Evolutionary conservation across 805 yeast genomes (phyloP), one percentile per base, ranked within the genome.

Genomic region (Diddensiella transvaalensis): DNA sequence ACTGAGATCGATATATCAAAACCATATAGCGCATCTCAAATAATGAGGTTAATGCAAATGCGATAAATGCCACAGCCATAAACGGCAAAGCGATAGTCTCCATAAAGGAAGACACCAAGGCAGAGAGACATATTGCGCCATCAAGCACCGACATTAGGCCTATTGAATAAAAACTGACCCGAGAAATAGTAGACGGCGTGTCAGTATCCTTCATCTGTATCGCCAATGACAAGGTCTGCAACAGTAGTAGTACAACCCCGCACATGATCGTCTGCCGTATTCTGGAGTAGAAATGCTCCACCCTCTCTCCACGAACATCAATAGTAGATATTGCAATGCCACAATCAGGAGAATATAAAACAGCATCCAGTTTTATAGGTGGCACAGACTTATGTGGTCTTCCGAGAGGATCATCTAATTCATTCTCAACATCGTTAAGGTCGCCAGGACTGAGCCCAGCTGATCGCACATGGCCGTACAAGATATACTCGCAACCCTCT

Each of bases 311-410:
- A 11, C 49, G 47, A 2, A 70, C 64, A 4, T 63, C 62, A 4
- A 76, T 37, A 4, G 55, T 42, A 6, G 66, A 62, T 3, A 87
- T 51, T 2, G 76, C 61, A 2, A 83, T 60, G 0, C 90, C 95
- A 70, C 98, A 90, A 61, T 90, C 96, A 0, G 97, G 97, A 0
- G 96, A 87, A 60, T 86, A 89, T 17, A 87, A 50, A 11, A 87
- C 53, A 4, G 84, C 88, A 1, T 74, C 63, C 6, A 90, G 58
- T 26, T 67, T 68, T 15, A 90, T 54, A 0, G 64, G 58, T 0
- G 96, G 96, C 3, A 83, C 61, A 1, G 60, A 50, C 15, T 76
- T 73, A 13, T 82, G 75, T 1, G 96, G 96, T 51, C 85, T 70
- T 0, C 97, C 97, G n/a, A 77, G 61, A 1, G 96, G 97, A 52